Conservation (phyloP, 2,329 filamentous ascomycete genomes). For the Cryphonectria carpinicola region DNA sequence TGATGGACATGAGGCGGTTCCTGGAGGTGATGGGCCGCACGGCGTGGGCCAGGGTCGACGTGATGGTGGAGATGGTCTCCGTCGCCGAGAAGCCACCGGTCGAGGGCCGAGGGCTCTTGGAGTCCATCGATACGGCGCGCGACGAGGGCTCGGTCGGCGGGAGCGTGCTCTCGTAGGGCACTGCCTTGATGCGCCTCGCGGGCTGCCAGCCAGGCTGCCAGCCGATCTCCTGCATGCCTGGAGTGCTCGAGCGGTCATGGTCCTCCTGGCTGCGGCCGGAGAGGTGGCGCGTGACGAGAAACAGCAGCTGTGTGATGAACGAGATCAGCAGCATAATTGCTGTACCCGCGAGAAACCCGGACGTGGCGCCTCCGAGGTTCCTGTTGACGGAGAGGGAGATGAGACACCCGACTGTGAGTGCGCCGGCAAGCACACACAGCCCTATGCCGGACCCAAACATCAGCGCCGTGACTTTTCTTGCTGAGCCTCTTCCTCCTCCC, state of each 20-base stretch:
- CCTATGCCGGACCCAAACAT: slow-evolving; percentile 46
- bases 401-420: slow-evolving; percentile 49
- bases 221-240: slow-evolving; percentile 40
- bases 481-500: too few relatives aligned
- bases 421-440: slow-evolving; percentile 49
- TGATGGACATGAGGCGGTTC: slow-evolving; percentile 56
- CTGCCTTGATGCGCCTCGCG: slow-evolving; percentile 52
- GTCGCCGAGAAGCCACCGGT: slow-evolving; percentile 49
- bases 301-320: slow-evolving; percentile 53
- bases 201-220: slow-evolving; percentile 37
- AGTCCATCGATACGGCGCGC: slow-evolving; percentile 42
- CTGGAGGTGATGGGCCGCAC: slow-evolving; percentile 61
- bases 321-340: slow-evolving; percentile 51
- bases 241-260: slow-evolving; percentile 35
- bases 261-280: slow-evolving; percentile 40
- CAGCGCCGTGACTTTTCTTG: slow-evolving; percentile 36
- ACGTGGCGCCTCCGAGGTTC: slow-evolving; percentile 40
- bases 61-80: slow-evolving; percentile 52
- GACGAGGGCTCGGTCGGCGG: slow-evolving; percentile 39
- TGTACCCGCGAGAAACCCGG: slow-evolving; percentile 47
- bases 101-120: slow-evolving; percentile 49
- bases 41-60: slow-evolving; percentile 51
- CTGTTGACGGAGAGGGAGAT: slow-evolving; percentile 44
- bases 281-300: slow-evolving; percentile 51
- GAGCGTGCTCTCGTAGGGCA: slow-evolving; percentile 54